Conservation (phyloP, 2,329 filamentous ascomycete genomes). For the Xylaria sp. region DNA sequence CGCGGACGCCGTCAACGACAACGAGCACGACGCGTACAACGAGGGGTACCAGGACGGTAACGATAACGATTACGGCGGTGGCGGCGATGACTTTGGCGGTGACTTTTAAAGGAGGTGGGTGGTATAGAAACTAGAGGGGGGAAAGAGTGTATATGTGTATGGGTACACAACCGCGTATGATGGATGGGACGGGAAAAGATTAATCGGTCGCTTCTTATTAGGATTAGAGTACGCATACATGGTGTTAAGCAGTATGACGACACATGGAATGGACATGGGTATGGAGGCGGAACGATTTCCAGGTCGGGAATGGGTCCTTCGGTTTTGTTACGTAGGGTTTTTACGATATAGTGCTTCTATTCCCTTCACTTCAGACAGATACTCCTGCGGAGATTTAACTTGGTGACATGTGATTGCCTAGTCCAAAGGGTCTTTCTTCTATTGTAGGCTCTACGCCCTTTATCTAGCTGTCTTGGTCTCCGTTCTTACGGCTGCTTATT, state of each 20-base stretch:
- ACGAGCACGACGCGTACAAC: constrained; percentile 61
- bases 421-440: too few relatives aligned
- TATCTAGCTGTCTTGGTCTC: neutral
- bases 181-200: neutral
- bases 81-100: constrained; percentile 38
- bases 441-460: too few relatives aligned
- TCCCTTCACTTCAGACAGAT: too few relatives aligned
- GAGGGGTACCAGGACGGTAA: constrained; percentile 51
- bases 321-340: too few relatives aligned
- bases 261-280: too few relatives aligned
- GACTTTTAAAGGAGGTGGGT: constrained; percentile 41
- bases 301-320: too few relatives aligned
- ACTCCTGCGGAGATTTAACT: too few relatives aligned
- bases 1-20: constrained; percentile 66
- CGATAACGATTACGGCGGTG: constrained; percentile 40
- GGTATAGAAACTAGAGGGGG: neutral
- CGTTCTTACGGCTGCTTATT: neutral
- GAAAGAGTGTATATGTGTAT: neutral
- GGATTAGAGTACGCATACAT: neutral
- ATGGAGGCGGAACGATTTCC: too few relatives aligned
- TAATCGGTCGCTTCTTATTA: neutral
- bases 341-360: too few relatives aligned
- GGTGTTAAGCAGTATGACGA: too few relatives aligned
- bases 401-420: too few relatives aligned
- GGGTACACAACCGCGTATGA: neutral